Evolutionary conservation across 1,284 basidiomycete species (phyloP), one percentile per base, ranked within the genome.

Genomic region (Cystobasidiaceae sp.): DNA sequence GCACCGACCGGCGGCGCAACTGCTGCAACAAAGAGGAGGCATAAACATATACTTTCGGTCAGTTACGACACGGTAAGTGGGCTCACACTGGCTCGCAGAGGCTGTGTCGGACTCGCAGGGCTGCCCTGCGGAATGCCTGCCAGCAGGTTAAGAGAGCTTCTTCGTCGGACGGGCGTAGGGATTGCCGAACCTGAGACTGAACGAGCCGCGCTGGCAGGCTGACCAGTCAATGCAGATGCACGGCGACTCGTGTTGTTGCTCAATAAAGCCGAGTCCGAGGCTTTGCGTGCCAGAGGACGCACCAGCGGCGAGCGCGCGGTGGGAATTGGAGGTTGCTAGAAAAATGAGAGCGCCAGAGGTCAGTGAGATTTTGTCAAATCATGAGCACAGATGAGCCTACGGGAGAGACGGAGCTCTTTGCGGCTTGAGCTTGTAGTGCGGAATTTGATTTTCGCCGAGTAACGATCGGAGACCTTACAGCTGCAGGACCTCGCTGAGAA

Each of bases 381-480:
- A 17, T 19, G 6, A 46, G 21, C 3, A 46, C 45, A 23, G n/a
- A 23, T 28, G 7, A 19, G 3, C 54, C 33, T 30, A 56, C 54
- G 1, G 54, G 54, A 2, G 54, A 56, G 13, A 37, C 19, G 4
- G 33, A 50, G 11, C 17, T 13, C 23, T 41, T 49, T 9, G 30
- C 19, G 11, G 58, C 45, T 25, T 48, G 48, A 15, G n/a, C n/a
- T n/a, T n/a, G n/a, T n/a, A 60, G 60, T 32, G 60, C 50, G n/a
- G 48, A 52, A n/a, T 52, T 62, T 27, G 60, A 62, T 17, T 49
- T 33, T 8, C 60, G 48, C 23, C 60, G 32, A 4, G 48, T 62
- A 19, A 62, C 30, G 9, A 62, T 62, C 17, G 60, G 50, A 13
- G 60, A 52, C 17, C 60, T 51, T 19, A 52, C 50, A 7, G 11